Base-by-base conservation (phyloP, 768 basidiomycete species). In the Leccinum boreale region DNA sequence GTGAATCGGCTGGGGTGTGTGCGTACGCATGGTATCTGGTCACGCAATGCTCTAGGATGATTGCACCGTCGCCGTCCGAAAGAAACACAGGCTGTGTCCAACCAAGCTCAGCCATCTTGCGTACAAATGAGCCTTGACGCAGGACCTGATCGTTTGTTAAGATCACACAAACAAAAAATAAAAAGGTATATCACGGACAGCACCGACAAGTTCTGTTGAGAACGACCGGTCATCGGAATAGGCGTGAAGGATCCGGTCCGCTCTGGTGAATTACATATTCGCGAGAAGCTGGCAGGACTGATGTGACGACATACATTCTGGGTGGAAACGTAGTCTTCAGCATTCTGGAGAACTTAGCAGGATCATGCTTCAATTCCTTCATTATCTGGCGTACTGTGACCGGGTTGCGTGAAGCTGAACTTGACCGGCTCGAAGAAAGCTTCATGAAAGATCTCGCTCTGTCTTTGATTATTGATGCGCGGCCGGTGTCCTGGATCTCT, bases 11-110 rank as follows among this genome's bases (percentile, higher is more conserved):
- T 10, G 6, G 14, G 19, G 19, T 2, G 3, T 17, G 28, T 4
- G 72, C 75, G 14, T 66, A 84, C 80, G 79, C 83, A 55, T 84
- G 83, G 60, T 85, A 85, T 64, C 85, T 71, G 2, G 83, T 76
- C 17, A 82, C 70, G 4, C 78, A 77, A 62, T 83, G 81, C 14
- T 78, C 71, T 6, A 85, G 68, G 3, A 76, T 77, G 9, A 76
- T 55, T 52, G 74, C 73, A 35, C 80, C 78, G n/a, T 74, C 71
- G 5, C 51, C 52, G 36, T 71, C 67, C 2, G 57, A 42, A 50
- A 82, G 80, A 60, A 75, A 81, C 1, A 60, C 65, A 0, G 76
- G 73, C 11, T 71, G 60, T 4, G 78, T 82, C 84, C 85, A 86
- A 0, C 75, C 73, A 5, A 85, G 70, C 24, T 78, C 71, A 29